Percentiles rank a stretch among this genome's conserved stretches.
Evolutionary conservation across 1,284 basidiomycete species (phyloP).

Genomic region (Tylopilus sp.): DNA sequence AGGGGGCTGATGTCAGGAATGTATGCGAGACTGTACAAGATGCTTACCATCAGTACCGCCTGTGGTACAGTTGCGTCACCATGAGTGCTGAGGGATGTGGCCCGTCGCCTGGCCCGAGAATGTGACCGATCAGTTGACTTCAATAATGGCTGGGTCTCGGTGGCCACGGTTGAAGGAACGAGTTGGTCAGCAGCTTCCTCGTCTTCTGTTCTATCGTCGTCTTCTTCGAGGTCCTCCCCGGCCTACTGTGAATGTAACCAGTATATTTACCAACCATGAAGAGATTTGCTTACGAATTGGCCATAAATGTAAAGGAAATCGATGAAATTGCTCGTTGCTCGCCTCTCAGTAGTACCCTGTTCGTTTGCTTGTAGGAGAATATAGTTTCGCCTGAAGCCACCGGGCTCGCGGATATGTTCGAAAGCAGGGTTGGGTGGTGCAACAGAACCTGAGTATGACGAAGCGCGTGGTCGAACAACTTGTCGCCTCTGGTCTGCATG

Average conservation of each 20-base stretch:
- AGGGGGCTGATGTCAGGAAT: slow-evolving; percentile 6
- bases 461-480: slow-evolving; percentile 57
- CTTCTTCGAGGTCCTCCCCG: slow-evolving; percentile 92
- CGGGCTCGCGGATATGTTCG: slow-evolving; percentile 89
- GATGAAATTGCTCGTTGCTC: slow-evolving; percentile 80
- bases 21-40: slow-evolving; percentile 7
- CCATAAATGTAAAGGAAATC: slow-evolving; percentile 92
- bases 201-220: slow-evolving; percentile 52
- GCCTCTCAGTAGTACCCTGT: slow-evolving; percentile 60
- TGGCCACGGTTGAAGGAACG: slow-evolving; percentile 17
- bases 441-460: slow-evolving; percentile 67
- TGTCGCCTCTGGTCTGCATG: slow-evolving; percentile 69
- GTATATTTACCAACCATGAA: neutral
- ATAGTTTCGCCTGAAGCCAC: slow-evolving; percentile 90
- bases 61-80: slow-evolving; percentile 87
- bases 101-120: slow-evolving; percentile 55
- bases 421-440: slow-evolving; percentile 65
- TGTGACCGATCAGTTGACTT: slow-evolving; percentile 25
- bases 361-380: slow-evolving; percentile 68
- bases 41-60: slow-evolving; percentile 82
- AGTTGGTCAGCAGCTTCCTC: slow-evolving; percentile 36
- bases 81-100: slow-evolving; percentile 52
- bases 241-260: slow-evolving; percentile 49
- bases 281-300: slow-evolving; percentile 74
- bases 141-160: slow-evolving; percentile 47